Base-by-base conservation (phyloP, 1,139 yeast genomes). In the Neolecta irregularis region DNA sequence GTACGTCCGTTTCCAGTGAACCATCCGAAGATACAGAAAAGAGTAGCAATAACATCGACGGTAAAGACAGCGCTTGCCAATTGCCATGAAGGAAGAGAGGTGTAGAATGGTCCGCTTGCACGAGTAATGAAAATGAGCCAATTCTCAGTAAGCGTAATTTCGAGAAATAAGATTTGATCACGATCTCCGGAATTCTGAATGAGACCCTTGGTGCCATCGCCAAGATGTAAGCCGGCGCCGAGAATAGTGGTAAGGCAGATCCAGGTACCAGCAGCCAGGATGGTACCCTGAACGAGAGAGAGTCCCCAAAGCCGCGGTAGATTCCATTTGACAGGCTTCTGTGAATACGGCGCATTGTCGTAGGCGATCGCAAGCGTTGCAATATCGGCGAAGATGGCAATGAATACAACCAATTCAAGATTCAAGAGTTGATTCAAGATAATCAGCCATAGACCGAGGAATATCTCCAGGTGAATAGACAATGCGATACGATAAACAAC, bases 311-410 rank as follows among this genome's bases (percentile, higher is more conserved):
- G 70, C 67, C 74, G 71, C 55, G 79, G 79, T 58, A 85, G 67
- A 75, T 88, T 85, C 98, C 98, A 88, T 67, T 88, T 88, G 57
- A 88, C 96, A 53, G 98, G 98, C 57, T 68, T 67, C 61, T 81
- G 92, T 62, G 88, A 91, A 70, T 69, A 88, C 57, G 96, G 98
- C 65, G 98, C 98, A 54, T 88, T 56, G 57, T 73, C 80, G 60
- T 73, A 74, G 52, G 80, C 80, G 62, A 73, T 73, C 48, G 80
- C 80, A 54, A 73, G 64, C 53, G 80, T 73, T 46, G 80, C 80
- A 57, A 73, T 74, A 61, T 73, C 80, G 51, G 80, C 80, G 60
- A 73, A 73, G 53, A 73, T 70, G 47, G 80, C 80, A 63, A 73
- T 68, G 62, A 73, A 73, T 50, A 74, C 80, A 61, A 73, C 66